Evolutionary conservation across 31 red algal genomes (phyloP).

Genomic region (Bonnemaisonia californica): DNA sequence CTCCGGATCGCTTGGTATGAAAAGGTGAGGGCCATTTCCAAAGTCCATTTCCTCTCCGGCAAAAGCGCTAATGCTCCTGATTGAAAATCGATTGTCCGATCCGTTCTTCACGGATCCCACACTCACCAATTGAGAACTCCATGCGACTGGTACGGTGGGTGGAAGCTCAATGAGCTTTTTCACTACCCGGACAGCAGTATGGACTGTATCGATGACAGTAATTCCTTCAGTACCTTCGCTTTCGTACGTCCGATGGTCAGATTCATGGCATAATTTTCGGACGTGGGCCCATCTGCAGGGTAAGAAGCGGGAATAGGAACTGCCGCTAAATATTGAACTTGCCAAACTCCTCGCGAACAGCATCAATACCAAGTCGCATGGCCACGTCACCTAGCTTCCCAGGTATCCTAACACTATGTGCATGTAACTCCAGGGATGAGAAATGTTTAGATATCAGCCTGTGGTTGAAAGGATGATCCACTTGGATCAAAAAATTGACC

Average conservation of each 20-base stretch:
- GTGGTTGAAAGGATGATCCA: too few relatives aligned
- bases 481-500: too few relatives aligned
- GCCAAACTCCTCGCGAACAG: background rate
- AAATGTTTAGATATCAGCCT: too few relatives aligned
- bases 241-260: background rate
- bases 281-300: too few relatives aligned
- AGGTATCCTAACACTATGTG: too few relatives aligned
- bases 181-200: background rate
- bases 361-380: too few relatives aligned
- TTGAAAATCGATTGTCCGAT: background rate
- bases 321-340: background rate
- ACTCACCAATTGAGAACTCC: background rate
- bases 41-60: conserved; percentile 52
- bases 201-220: background rate
- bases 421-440: too few relatives aligned
- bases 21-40: conserved; percentile 66
- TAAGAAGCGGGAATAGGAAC: too few relatives aligned
- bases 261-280: background rate
- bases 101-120: background rate
- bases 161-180: background rate
- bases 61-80: conserved; percentile 32
- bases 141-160: background rate
- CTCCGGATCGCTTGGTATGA: background rate
- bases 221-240: background rate
- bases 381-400: too few relatives aligned